Conservation (phyloP, 805 yeast species). For the Metschnikowia drakensbergensis region DNA sequence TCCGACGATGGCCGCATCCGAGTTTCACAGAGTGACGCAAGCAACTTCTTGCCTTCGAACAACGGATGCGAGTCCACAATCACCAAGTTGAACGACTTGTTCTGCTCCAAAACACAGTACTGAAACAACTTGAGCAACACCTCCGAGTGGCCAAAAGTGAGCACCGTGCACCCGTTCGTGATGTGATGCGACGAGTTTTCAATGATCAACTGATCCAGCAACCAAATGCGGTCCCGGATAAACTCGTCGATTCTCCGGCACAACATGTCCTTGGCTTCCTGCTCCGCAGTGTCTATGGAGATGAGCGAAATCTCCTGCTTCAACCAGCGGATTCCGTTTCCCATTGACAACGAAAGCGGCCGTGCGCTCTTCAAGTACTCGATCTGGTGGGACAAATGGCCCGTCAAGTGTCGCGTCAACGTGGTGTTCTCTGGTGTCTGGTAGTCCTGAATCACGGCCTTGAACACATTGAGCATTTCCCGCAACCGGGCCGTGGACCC, state of each 20-base stretch:
- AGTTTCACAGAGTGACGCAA: constrained; percentile 53
- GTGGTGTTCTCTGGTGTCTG: constrained; percentile 82
- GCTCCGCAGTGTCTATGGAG: constrained; percentile 66
- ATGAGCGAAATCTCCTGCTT: constrained; percentile 88
- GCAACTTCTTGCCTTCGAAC: constrained; percentile 84
- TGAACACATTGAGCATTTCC: constrained; percentile 82
- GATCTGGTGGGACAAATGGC: constrained; percentile 85
- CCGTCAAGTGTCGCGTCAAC: constrained; percentile 81
- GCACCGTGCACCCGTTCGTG: constrained; percentile 67
- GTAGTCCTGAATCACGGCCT: constrained; percentile 74
- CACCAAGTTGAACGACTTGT: constrained; percentile 68
- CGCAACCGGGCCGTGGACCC: constrained; percentile 86
- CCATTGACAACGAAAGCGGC: constrained; percentile 92
- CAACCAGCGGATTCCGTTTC: constrained; percentile 95
- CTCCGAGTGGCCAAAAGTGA: constrained; percentile 85
- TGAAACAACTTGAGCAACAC: constrained; percentile 75
- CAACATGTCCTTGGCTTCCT: constrained; percentile 62
- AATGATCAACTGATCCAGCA: constrained; percentile 78
- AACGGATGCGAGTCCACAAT: constrained; percentile 92
- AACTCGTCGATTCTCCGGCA: constrained; percentile 71
- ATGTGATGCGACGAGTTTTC: constrained; percentile 78
- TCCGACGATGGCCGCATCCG: constrained; percentile 20
- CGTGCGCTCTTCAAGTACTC: constrained; percentile 88
- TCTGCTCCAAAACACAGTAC: constrained; percentile 56
- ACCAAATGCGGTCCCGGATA: constrained; percentile 77